Evolutionary conservation across 495 filamentous ascomycete species (phyloP).

Genomic region (Sordaria brevicollis): DNA sequence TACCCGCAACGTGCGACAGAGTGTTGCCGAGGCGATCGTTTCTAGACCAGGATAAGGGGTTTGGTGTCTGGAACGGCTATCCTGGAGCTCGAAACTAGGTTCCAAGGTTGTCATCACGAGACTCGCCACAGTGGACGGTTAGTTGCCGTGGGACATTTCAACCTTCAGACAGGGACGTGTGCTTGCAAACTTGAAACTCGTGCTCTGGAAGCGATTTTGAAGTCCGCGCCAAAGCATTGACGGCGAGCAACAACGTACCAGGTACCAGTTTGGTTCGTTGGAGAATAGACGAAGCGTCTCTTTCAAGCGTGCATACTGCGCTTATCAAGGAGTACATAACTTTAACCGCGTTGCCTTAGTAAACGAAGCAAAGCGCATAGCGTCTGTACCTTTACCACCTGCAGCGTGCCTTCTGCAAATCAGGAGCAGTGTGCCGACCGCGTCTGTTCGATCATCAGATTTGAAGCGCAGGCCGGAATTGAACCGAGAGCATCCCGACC

Average conservation of each 20-base stretch:
- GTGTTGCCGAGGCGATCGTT: not conserved
- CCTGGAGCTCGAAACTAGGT: not conserved
- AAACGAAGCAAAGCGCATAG: not conserved
- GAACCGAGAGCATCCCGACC: constrained; percentile 11
- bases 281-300: not conserved
- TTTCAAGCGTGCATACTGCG: not conserved
- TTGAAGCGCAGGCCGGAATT: constrained; percentile 7
- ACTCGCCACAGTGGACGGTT: not conserved
- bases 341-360: constrained; percentile 1
- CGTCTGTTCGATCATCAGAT: constrained; percentile 4
- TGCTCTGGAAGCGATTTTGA: not conserved
- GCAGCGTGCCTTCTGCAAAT: not conserved
- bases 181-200: constrained; percentile 1
- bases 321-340: not conserved
- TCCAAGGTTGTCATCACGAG: not conserved
- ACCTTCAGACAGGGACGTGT: not conserved
- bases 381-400: not conserved
- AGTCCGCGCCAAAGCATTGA: not conserved
- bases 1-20: not conserved
- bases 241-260: not conserved
- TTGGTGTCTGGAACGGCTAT: not conserved
- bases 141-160: not conserved
- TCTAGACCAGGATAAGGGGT: not conserved
- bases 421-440: constrained; percentile 1
- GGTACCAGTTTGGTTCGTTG: not conserved